Evolutionary conservation across 441 rosid genomes (phyloP).

Genomic region (Populus hybrid): DNA sequence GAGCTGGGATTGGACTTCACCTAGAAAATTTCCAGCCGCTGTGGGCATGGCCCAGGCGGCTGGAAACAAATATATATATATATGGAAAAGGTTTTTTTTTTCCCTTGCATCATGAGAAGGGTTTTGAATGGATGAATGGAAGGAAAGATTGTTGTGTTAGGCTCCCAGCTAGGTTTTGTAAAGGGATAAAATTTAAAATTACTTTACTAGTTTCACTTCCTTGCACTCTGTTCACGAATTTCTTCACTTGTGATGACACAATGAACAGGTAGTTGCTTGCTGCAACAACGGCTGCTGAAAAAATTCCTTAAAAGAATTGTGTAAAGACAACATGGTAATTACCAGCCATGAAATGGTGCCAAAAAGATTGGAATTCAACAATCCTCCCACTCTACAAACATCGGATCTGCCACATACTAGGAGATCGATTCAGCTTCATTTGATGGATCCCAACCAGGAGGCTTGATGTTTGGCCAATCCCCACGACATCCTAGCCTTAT

Average conservation of each 20-base stretch:
- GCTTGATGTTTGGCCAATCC: conserved; percentile 62
- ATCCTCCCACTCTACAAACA: background rate
- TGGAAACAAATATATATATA: no score
- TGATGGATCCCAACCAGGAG: conserved; percentile 1
- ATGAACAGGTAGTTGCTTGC: background rate
- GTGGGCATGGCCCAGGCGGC: no score
- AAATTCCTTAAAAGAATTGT: no score
- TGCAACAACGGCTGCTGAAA: background rate
- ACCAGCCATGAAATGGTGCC: background rate
- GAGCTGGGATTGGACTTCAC: no score
- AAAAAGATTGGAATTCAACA: background rate
- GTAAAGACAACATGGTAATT: no score
- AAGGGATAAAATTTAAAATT: background rate
- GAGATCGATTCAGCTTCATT: conserved; percentile 28
- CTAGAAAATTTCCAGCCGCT: no score
- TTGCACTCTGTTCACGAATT: background rate
- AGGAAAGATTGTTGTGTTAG: background rate
- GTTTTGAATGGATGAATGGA: no score
- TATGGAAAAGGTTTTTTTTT: no score
- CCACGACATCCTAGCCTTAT: conserved; percentile 88
- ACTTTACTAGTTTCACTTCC: background rate
- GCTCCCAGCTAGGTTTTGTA: background rate
- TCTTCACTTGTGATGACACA: background rate
- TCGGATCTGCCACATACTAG: background rate
- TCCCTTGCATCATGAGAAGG: no score